Base-by-base conservation (phyloP, 371 early-diverging fungal species). In the Syncephalastrum racemosum region DNA sequence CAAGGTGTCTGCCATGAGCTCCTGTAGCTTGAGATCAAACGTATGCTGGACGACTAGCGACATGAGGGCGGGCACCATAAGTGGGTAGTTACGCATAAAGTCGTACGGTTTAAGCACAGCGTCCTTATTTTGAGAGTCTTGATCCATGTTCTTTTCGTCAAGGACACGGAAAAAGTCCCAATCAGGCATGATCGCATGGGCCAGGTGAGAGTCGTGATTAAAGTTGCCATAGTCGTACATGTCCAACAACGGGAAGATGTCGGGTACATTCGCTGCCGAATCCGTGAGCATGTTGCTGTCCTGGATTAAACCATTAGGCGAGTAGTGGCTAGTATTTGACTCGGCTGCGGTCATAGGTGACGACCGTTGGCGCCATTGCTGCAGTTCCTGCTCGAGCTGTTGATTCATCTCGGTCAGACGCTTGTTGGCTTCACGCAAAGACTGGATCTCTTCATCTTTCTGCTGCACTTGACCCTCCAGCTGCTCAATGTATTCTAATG, bases 21-120 rank as follows among this genome's bases (percentile, higher is more conserved):
- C 24, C 10, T 19, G n/a, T 7, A 49, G 3, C n/a, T n/a, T n/a
- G 24, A 25, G 23, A 49, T 20, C n/a, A 24, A 78, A 63, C 0
- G 78, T 75, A n/a, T 68, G 68, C 3, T 53, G 47, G 31, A 68
- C 53, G 15, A 68, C 51, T 15, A 68, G 58, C 13, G 68, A 68
- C 57, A 68, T 60, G 18, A 68, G 40, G 7, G 68, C 64, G 4
- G 68, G 64, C 7, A 51, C 62, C 15, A 68, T 46, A 15, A 68
- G 54, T 10, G 63, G 58, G 45, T 62, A 63, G 4, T 24, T 44
- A 16, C 25, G 25, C 45, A 59, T 59, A 4, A 59, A 46, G 16
- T 59, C 59, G 1, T 25, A 7, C 3, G 50, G 36, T 2, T 48
- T 40, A 18, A 39, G 39, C 22, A 50, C 24, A 16, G 27, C 40